A percentile compares a stretch with the other conserved stretches of the same genome.
Evolutionary conservation across 2,329 filamentous ascomycete species (phyloP).

Genomic region (Cryphonectria parasitica): DNA sequence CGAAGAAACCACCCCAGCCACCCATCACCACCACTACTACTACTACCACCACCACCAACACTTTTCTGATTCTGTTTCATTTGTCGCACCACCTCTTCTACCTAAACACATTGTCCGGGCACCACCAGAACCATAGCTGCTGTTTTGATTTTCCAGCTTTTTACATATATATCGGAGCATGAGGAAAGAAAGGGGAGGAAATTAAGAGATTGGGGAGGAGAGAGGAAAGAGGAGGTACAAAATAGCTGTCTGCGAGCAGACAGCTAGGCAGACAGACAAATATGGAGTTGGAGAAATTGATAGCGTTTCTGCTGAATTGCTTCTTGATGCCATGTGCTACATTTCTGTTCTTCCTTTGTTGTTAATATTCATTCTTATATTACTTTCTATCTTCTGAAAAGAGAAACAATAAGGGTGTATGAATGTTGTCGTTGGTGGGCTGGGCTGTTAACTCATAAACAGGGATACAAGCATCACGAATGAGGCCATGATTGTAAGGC

Average conservation of each 20-base stretch:
- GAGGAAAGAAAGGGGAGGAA: slow-evolving; percentile 28
- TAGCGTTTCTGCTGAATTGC: slow-evolving; percentile 19
- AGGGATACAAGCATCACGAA: not conserved
- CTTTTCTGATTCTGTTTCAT: slow-evolving; percentile 31
- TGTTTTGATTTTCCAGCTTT: slow-evolving; percentile 28
- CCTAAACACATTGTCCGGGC: slow-evolving; percentile 14
- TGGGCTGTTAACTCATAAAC: not conserved
- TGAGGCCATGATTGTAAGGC: not conserved
- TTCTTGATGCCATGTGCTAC: not conserved
- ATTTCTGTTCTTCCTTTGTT: not conserved
- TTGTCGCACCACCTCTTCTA: slow-evolving; percentile 26
- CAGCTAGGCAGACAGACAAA: slow-evolving; percentile 14
- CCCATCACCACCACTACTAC: not conserved
- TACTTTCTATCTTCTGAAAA: not conserved
- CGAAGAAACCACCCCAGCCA: not conserved
- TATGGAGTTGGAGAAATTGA: slow-evolving; percentile 20
- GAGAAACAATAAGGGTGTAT: not conserved
- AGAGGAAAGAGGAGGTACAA: slow-evolving; percentile 20
- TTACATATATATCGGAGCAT: slow-evolving; percentile 37
- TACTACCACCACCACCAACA: slow-evolving; percentile 4
- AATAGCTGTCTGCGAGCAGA: slow-evolving; percentile 36
- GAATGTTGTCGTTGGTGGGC: not conserved
- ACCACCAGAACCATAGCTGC: slow-evolving; percentile 19
- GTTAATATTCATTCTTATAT: not conserved
- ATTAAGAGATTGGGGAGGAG: slow-evolving; percentile 26